phyloP scores from a whole-genome alignment of 495 filamentous ascomycete genomes.

The Penicillium robsamsonii region DNA sequence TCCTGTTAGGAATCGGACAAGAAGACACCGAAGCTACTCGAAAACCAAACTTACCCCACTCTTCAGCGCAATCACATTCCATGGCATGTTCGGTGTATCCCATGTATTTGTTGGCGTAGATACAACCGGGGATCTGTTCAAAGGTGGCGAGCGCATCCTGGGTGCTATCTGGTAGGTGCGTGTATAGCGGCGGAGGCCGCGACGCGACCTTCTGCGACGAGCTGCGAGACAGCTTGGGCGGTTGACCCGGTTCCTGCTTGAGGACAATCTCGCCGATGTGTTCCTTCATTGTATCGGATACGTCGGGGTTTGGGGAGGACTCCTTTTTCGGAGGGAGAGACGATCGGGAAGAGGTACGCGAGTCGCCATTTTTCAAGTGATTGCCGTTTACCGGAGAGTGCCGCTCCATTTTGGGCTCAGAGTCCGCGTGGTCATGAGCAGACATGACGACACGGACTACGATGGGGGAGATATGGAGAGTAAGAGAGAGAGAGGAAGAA shows the following conservation, averaged over 20 bases:
- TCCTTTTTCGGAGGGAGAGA: constrained; percentile 16
- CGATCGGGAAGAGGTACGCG: constrained; percentile 14
- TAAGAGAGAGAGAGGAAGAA: constrained; percentile 5
- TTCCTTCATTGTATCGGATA: constrained; percentile 26
- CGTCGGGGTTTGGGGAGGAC: constrained; percentile 7
- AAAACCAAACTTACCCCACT: constrained; percentile 84
- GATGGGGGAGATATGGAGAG: constrained; percentile 9
- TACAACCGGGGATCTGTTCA: constrained; percentile 74
- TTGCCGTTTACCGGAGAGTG: constrained; percentile 11
- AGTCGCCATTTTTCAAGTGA: constrained; percentile 17
- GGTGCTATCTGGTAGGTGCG: constrained; percentile 70
- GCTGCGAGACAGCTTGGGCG: constrained; percentile 72
- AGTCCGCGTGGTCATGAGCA: constrained; percentile 47
- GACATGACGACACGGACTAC: constrained; percentile 49
- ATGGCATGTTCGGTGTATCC: constrained; percentile 88
- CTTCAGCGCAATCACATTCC: constrained; percentile 92
- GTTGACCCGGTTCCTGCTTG: constrained; percentile 65
- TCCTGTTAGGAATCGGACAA: too few species aligned
- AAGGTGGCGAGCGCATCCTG: constrained; percentile 74
- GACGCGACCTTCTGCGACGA: constrained; percentile 65
- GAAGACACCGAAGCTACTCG: background rate
- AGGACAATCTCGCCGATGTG: constrained; percentile 52
- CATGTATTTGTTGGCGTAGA: constrained; percentile 84
- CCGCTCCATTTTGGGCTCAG: constrained; percentile 22
- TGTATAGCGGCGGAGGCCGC: constrained; percentile 62